Evolutionary conservation across 352 stramenopile species (phyloP), one percentile per base, ranked within the genome.

Genomic region (Blastocystis sp.): DNA sequence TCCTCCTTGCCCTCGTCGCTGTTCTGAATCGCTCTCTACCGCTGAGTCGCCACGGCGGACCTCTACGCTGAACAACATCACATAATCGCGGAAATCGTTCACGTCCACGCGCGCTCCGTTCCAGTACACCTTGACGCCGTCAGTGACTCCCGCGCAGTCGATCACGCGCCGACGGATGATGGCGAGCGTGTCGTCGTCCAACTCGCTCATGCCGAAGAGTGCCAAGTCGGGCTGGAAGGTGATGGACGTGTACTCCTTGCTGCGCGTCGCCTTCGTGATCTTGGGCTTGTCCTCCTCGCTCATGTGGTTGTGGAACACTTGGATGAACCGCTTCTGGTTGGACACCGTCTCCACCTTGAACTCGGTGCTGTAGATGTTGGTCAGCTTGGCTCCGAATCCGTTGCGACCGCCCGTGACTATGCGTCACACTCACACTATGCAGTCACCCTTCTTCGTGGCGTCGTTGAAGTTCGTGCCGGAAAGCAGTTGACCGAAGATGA

Each of bases 281-380:
- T 94, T 92, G 0, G 96, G 96, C 66, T 97, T 94, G 39, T 94
- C 93, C 6, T 92, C 93, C 21, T 93, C 93, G 26, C 93, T 93
- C 97, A 99, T 99, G 91, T 99, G 99, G 91, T 98, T 95, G 50
- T 93, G 92, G 92, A 97, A 99, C 2, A 95, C 92, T 74, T 93
- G 91, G 9, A 94, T 95, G 92, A 99, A 99, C 69, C 95, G 93
- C 85, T 98, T 93, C 29, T 97, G 97, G 55, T 89, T 92, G 88
- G 99, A 97, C 0, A 96, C 93, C 16, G 97, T 99, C 91, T 99
- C 98, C 1, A 99, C 96, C 35, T 96, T 93, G 91, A 99, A 99
- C 90, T 98, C 92, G 19, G 93, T 98, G 26, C 96, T 99, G 92
- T 99, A 99, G 91, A 99, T 99, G 91, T 99, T 99, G 1, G 98